phyloP scores from a whole-genome alignment of 2,329 filamentous ascomycete genomes.

The Pseudocercospora ulei region DNA sequence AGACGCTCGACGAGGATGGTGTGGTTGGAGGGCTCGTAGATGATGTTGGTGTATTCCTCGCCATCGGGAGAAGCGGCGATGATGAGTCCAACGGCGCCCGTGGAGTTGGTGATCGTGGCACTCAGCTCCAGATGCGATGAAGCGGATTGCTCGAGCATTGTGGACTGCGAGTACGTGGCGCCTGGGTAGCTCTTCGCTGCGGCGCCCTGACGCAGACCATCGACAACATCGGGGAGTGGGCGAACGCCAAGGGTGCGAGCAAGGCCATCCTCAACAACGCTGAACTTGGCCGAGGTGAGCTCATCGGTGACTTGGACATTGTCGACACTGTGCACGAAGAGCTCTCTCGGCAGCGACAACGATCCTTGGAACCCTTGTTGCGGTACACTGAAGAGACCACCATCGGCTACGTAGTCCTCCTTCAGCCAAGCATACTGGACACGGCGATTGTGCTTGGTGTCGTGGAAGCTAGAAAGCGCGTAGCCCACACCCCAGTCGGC shows the following conservation, averaged over 20 bases:
- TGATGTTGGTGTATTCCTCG: slow-evolving; percentile 41
- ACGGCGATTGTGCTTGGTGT: slow-evolving; percentile 43
- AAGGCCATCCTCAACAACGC: slow-evolving; percentile 32
- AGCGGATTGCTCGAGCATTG: slow-evolving; percentile 28
- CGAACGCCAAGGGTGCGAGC: slow-evolving; percentile 40
- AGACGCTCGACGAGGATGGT: slow-evolving; percentile 41
- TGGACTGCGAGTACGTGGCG: slow-evolving; percentile 27
- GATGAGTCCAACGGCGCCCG: slow-evolving; percentile 37
- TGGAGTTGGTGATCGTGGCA: slow-evolving; percentile 34
- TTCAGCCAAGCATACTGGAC: slow-evolving; percentile 43
- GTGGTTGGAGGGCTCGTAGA: slow-evolving; percentile 40
- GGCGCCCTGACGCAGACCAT: slow-evolving; percentile 32
- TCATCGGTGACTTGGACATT: slow-evolving; percentile 33
- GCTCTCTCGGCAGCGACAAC: slow-evolving; percentile 39
- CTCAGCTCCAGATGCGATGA: slow-evolving; percentile 38
- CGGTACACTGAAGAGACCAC: slow-evolving; percentile 34
- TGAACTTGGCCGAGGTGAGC: slow-evolving; percentile 22
- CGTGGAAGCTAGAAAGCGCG: slow-evolving; percentile 42
- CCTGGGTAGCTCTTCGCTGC: slow-evolving; percentile 24
- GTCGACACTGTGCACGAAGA: slow-evolving; percentile 40
- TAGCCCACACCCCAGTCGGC: slow-evolving; percentile 41
- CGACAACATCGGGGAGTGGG: slow-evolving; percentile 40
- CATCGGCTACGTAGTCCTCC: slow-evolving; percentile 37
- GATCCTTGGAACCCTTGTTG: slow-evolving; percentile 42
- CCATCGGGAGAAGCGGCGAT: slow-evolving; percentile 39